Evolutionary conservation across 768 basidiomycete genomes (phyloP), one percentile per base, ranked within the genome.

Genomic region (Lactarius tabidus): DNA sequence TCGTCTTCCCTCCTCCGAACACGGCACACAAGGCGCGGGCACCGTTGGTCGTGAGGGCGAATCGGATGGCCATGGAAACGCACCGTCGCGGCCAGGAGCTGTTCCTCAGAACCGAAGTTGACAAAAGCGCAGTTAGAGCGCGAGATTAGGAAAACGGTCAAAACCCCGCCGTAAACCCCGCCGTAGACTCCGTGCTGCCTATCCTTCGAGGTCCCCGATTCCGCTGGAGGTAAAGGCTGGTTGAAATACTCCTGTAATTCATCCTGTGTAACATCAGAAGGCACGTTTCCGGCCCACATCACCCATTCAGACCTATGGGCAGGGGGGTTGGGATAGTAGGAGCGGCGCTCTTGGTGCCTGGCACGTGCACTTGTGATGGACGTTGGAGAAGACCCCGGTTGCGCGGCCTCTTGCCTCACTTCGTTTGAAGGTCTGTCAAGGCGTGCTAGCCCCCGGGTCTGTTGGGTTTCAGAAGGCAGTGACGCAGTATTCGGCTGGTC

Each of bases 281-380:
- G 91, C 3, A 97, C 89, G 72, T 98, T 98, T 12, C 95, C 95
- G 15, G 87, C 88, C 95, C 95, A 97, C 91, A 95, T 93, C 1
- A 94, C 94, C 91, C 90, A 95, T 64, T 93, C 91, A 8, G 91
- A 92, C 17, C 92, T 84, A 60, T 90, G 81, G 14, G 85, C 77
- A 15, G 89, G 88, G 1, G 87, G 83, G 63, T 85, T 88, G 2
- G 89, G 89, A 67, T 90, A 89, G 69, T 87, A 89, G 26, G 81
- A 71, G 9, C 83, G 81, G 45, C 87, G 85, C 29, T 77, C 71
- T 4, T 6, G 56, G 29, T 41, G 54, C 33, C 53, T 51, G 14
- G 8, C 10, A 5, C 23, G 59, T 26, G 29, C 12, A 43, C 6
- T 23, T 18, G 38, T 23, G 23, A 56, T 28, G 10, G 39, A 31